Conservation (phyloP, 345 rosid genomes). For the Viola odorata region DNA sequence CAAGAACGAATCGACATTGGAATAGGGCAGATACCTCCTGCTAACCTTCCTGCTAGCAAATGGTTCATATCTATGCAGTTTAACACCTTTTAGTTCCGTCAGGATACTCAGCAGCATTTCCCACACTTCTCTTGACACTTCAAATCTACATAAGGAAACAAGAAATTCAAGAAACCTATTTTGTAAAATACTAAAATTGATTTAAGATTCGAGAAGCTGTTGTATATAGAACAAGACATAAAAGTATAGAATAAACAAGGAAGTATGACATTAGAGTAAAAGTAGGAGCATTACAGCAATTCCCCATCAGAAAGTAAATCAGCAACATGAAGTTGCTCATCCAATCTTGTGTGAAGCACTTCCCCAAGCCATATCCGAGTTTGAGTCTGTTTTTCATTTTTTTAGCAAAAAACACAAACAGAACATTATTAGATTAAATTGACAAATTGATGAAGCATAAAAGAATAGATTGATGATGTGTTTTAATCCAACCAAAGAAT, state of each 20-base stretch:
- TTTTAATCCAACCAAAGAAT: neutral
- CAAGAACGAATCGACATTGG: conserved; percentile 29
- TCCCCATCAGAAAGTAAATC: conserved; percentile 32
- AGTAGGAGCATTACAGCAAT: conserved; percentile 16
- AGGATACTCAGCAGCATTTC: conserved; percentile 13
- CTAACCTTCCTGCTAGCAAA: conserved; percentile 22
- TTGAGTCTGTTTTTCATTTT: conserved; percentile 25
- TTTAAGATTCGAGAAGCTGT: no score
- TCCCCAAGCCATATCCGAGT: conserved; percentile 32
- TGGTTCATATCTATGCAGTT: conserved; percentile 14
- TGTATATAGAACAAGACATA: no score
- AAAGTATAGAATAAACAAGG: no score
- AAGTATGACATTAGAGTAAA: neutral
- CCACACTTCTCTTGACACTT: conserved; percentile 24
- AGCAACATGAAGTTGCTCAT: conserved; percentile 15
- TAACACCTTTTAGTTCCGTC: conserved; percentile 12
- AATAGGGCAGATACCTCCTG: conserved; percentile 31
- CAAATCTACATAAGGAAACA: conserved; percentile 17
- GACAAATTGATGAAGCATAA: neutral
- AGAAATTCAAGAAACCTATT: neutral
- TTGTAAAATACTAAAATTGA: neutral
- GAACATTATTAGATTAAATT: neutral
- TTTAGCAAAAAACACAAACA: neutral
- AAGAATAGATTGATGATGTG: neutral
- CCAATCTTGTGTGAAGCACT: conserved; percentile 22